phyloP scores from a whole-genome alignment of 345 rosid genomes.

The Mercurialis annua region DNA sequence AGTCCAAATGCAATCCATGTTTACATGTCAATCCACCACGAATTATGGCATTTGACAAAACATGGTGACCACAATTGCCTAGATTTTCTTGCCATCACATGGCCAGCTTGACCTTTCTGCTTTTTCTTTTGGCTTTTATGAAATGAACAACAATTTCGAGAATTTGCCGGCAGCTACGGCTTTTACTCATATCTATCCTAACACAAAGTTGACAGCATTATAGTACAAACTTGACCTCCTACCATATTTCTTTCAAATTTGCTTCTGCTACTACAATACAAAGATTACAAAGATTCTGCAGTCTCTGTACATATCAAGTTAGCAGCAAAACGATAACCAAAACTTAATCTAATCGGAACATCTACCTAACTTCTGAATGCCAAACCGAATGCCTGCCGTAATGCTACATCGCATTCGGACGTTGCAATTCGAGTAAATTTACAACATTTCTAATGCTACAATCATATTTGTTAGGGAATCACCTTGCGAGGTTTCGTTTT shows the following conservation, averaged over 20 bases:
- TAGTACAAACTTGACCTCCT: not conserved
- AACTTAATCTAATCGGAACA: constrained; percentile 9
- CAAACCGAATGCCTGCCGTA: constrained; percentile 11
- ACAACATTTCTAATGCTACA: constrained; percentile 15
- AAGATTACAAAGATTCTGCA: constrained; percentile 17
- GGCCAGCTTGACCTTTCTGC: too few species aligned
- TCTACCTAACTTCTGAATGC: constrained; percentile 23
- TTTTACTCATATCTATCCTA: too few species aligned
- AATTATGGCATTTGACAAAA: too few species aligned
- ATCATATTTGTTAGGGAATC: constrained; percentile 18
- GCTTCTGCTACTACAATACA: not conserved
- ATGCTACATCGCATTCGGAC: constrained; percentile 12
- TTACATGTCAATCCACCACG: too few species aligned
- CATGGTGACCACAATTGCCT: too few species aligned
- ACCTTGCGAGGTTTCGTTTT: constrained; percentile 56
- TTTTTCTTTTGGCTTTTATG: too few species aligned
- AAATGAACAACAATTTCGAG: too few species aligned
- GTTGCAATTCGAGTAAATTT: constrained; percentile 8
- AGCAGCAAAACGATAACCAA: constrained; percentile 12
- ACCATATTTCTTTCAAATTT: constrained; percentile 4
- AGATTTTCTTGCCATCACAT: too few species aligned
- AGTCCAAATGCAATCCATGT: too few species aligned
- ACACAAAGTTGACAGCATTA: too few species aligned
- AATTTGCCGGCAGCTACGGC: too few species aligned
- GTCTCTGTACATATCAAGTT: constrained; percentile 40